Evolutionary conservation across 2,329 filamentous ascomycete genomes (phyloP).

Genomic region (Aureobasidium zeae): DNA sequence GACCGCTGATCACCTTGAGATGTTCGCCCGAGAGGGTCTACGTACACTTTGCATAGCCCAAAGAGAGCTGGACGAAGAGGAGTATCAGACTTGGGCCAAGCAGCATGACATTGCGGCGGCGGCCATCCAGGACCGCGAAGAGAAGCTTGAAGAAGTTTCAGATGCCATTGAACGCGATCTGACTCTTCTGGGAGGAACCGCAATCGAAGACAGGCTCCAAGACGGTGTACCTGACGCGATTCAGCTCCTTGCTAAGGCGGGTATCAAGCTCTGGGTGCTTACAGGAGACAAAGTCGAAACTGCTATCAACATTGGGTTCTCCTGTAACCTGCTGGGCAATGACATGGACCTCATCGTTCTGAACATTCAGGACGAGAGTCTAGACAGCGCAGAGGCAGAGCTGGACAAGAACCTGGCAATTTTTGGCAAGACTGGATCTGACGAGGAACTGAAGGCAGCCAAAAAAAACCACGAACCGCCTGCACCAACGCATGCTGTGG

Average conservation of each 20-base stretch:
- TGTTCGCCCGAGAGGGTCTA: conserved; percentile 92
- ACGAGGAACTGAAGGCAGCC: conserved; percentile 73
- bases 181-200: conserved; percentile 80
- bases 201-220: conserved; percentile 93
- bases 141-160: conserved; percentile 82
- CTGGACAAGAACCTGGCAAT: conserved; percentile 62
- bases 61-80: conserved; percentile 66
- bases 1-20: conserved; percentile 89
- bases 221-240: conserved; percentile 97
- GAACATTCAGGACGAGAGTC: conserved; percentile 67
- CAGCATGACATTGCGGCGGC: conserved; percentile 82
- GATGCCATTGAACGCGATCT: conserved; percentile 87
- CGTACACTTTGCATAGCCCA: conserved; percentile 91
- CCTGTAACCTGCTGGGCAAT: conserved; percentile 93
- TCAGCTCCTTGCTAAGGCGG: conserved; percentile 76
- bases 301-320: conserved; percentile 99
- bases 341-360: conserved; percentile 94
- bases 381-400: conserved; percentile 55
- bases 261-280: conserved; percentile 97
- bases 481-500: conserved; percentile 76
- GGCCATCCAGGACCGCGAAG: conserved; percentile 75
- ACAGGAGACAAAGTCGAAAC: conserved; percentile 99
- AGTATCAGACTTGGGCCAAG: conserved; percentile 76
- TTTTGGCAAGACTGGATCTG: conserved; percentile 74
- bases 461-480: conserved; percentile 79